phyloP scores from a whole-genome alignment of 176 grass and related monocot species.

The Zizania latifolia region DNA sequence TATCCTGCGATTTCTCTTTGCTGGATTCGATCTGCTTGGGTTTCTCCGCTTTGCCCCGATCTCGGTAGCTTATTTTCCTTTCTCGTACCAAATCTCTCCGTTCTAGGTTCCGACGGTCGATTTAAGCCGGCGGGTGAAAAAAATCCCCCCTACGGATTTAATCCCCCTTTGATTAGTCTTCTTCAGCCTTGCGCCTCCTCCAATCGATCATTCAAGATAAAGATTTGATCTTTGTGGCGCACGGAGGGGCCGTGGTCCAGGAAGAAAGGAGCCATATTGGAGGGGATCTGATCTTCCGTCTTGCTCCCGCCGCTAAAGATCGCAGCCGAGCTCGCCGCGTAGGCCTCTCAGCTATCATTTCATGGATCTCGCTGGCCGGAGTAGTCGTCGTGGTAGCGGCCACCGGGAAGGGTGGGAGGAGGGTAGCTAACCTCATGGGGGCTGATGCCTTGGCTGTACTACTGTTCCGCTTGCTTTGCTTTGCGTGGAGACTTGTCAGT shows the following conservation, averaged over 20 bases:
- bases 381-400: slow-evolving; percentile 6
- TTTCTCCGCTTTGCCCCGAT: slow-evolving; percentile 7
- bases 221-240: neutral
- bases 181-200: neutral
- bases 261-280: neutral
- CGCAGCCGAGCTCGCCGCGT: neutral
- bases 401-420: neutral
- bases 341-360: slow-evolving; percentile 35
- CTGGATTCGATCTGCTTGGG: slow-evolving; percentile 11
- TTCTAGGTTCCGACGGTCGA: neutral
- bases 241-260: slow-evolving; percentile 8
- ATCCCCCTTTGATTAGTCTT: slow-evolving; percentile 1
- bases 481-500: slow-evolving; percentile 4
- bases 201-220: slow-evolving; percentile 28
- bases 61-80: slow-evolving; percentile 22
- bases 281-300: slow-evolving; percentile 11
- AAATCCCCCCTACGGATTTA: neutral
- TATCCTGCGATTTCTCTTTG: neutral
- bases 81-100: slow-evolving; percentile 20
- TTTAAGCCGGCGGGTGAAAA: slow-evolving; percentile 10
- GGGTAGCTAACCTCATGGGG: neutral
- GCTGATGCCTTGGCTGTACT: neutral
- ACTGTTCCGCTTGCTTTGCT: slow-evolving; percentile 7
- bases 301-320: neutral
- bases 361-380: slow-evolving; percentile 23